Percentiles rank a stretch among this genome's conserved stretches.
Evolutionary conservation across 2,329 filamentous ascomycete genomes (phyloP).

Genomic region (Coniochaeta sp.): DNA sequence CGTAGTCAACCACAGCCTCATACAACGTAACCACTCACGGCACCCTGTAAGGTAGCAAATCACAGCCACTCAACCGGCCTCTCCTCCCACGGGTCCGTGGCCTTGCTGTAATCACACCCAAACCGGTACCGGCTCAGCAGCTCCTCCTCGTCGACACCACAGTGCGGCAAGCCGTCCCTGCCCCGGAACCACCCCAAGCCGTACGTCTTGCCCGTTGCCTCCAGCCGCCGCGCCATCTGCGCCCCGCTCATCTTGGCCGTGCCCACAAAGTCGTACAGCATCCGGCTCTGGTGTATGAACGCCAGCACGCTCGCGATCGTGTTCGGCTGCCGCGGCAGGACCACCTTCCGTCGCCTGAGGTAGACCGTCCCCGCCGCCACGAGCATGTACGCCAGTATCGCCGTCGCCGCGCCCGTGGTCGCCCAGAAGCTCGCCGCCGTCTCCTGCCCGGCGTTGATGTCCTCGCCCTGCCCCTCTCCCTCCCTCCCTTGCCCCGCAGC

Average conservation of each 20-base stretch:
- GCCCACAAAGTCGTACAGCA: slow-evolving; percentile 69
- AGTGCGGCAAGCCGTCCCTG: slow-evolving; percentile 65
- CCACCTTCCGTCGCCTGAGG: slow-evolving; percentile 55
- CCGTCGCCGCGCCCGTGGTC: slow-evolving; percentile 52
- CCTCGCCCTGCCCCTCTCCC: slow-evolving; percentile 9
- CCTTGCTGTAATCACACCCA: slow-evolving; percentile 42
- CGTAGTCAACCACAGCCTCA: too few species aligned
- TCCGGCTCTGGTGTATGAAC: slow-evolving; percentile 74
- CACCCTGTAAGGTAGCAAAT: too few species aligned
- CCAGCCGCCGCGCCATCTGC: slow-evolving; percentile 55
- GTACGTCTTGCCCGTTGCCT: slow-evolving; percentile 58
- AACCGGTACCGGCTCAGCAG: slow-evolving; percentile 59
- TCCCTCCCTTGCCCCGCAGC: slow-evolving; percentile 10
- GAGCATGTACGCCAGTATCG: slow-evolving; percentile 61
- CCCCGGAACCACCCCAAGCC: slow-evolving; percentile 72
- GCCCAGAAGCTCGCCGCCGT: slow-evolving; percentile 58
- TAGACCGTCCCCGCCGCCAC: slow-evolving; percentile 54
- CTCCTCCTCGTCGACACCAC: slow-evolving; percentile 72
- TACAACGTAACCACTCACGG: too few species aligned
- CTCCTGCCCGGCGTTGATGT: slow-evolving; percentile 48
- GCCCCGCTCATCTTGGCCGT: slow-evolving; percentile 55
- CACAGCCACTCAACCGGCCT: slow-evolving; percentile 27
- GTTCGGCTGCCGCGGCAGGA: slow-evolving; percentile 70
- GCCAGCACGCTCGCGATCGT: slow-evolving; percentile 71
- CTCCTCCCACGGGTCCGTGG: slow-evolving; percentile 44